phyloP scores from a whole-genome alignment of 108 stramenopile genomes.

The Ochromonas danica region DNA sequence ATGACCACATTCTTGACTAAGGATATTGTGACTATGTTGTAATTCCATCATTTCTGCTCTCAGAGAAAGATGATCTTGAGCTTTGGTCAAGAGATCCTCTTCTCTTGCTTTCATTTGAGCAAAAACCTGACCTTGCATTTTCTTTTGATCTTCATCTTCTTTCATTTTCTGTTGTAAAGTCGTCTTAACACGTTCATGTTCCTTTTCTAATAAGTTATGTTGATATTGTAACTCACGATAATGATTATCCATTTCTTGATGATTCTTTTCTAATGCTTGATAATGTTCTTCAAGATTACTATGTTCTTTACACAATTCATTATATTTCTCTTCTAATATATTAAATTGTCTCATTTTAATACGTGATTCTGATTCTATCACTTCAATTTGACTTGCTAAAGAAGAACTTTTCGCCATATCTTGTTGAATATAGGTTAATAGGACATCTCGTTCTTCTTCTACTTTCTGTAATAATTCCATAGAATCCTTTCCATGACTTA shows the following conservation, averaged over 20 bases:
- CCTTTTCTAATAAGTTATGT: background rate
- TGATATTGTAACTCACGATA: background rate
- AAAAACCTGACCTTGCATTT: background rate
- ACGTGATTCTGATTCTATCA: background rate
- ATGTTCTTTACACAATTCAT: background rate
- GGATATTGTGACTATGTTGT: background rate
- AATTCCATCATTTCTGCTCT: too few relatives aligned
- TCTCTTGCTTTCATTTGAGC: background rate
- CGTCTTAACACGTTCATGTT: background rate
- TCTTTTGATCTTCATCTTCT: background rate
- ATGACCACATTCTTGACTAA: background rate
- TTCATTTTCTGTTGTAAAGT: background rate
- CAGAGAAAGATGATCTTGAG: too few relatives aligned
- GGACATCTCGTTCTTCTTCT: slow-evolving; percentile 33
- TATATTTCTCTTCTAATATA: background rate
- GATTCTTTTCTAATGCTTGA: background rate
- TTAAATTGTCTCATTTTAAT: background rate
- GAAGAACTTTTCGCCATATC: slow-evolving; percentile 26
- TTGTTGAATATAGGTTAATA: slow-evolving; percentile 19
- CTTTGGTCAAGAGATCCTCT: background rate
- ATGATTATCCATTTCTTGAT: too few relatives aligned
- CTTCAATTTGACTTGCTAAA: slow-evolving; percentile 22
- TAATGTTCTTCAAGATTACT: background rate
- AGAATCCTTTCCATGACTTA: background rate
- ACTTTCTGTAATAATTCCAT: background rate